phyloP scores from a whole-genome alignment of 2,329 filamentous ascomycete species.

The Thermothelomyces thermophilus region DNA sequence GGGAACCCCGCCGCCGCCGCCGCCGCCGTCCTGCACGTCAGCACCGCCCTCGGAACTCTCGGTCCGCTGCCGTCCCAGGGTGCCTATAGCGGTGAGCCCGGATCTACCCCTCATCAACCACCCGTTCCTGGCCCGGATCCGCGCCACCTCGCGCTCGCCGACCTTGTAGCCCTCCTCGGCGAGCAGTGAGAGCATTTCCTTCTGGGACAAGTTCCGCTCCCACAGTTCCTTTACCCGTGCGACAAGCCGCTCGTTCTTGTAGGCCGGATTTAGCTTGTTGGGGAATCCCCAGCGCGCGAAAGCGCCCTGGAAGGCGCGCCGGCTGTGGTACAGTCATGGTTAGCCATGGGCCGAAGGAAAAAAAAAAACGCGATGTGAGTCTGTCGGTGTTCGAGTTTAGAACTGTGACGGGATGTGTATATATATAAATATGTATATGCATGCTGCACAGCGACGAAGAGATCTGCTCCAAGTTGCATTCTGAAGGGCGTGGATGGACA shows the following conservation, averaged over 20 bases:
- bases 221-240: constrained; percentile 69
- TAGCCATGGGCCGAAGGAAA: neutral
- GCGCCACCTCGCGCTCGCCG: constrained; percentile 63
- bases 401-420: too few species aligned
- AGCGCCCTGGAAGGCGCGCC: constrained; percentile 68
- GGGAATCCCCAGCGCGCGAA: constrained; percentile 77
- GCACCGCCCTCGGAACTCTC: neutral
- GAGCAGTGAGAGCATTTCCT: constrained; percentile 65
- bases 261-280: constrained; percentile 62
- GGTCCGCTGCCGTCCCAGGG: neutral
- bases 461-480: too few species aligned
- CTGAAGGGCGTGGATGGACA: neutral
- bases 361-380: too few species aligned
- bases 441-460: neutral
- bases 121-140: constrained; percentile 61
- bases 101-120: constrained; percentile 48
- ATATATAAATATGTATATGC: too few species aligned
- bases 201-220: constrained; percentile 65
- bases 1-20: neutral
- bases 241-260: constrained; percentile 62
- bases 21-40: neutral
- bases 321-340: constrained; percentile 40
- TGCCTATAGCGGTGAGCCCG: neutral
- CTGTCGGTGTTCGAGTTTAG: neutral
- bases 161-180: constrained; percentile 68